These are phyloP conservation scores for Metrosideros polymorpha DNA, from an alignment of 441 rosid species.

Conservation along the genomic window DNA sequence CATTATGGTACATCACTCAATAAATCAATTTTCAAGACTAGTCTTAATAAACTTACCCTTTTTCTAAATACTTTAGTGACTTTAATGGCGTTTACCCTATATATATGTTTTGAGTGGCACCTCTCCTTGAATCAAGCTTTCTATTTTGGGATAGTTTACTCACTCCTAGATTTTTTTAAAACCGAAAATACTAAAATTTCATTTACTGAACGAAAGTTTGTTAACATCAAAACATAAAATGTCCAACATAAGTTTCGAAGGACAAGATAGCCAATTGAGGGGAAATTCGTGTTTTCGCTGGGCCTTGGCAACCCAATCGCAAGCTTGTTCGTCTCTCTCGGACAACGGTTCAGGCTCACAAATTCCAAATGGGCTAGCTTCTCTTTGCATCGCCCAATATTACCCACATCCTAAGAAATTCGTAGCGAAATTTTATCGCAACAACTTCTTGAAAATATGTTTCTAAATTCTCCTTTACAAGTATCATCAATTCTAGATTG, in stretches of 20 bases:
- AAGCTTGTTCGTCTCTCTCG: too few species aligned
- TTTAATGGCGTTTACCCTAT: neutral
- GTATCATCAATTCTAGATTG: neutral
- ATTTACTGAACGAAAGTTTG: too few species aligned
- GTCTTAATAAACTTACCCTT: neutral
- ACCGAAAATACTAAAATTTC: too few species aligned
- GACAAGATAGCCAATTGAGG: too few species aligned
- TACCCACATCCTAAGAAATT: neutral
- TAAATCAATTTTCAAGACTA: neutral
- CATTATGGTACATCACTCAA: neutral
- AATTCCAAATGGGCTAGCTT: too few species aligned
- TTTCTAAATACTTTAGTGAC: neutral
- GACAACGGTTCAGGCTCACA: too few species aligned
- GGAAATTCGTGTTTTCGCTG: too few species aligned
- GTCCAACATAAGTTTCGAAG: too few species aligned
- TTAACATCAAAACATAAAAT: too few species aligned
- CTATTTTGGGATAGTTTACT: neutral
- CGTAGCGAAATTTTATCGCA: neutral
- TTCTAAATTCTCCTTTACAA: neutral
- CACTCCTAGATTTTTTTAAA: neutral
- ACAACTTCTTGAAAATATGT: neutral
- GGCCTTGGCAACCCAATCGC: too few species aligned
- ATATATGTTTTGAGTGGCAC: neutral
- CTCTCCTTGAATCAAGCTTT: neutral
- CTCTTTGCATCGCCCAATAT: neutral